These are phyloP conservation scores for Tarenaya hassleriana DNA, from an alignment of 345 rosid genomes.

Conservation along the genomic window DNA sequence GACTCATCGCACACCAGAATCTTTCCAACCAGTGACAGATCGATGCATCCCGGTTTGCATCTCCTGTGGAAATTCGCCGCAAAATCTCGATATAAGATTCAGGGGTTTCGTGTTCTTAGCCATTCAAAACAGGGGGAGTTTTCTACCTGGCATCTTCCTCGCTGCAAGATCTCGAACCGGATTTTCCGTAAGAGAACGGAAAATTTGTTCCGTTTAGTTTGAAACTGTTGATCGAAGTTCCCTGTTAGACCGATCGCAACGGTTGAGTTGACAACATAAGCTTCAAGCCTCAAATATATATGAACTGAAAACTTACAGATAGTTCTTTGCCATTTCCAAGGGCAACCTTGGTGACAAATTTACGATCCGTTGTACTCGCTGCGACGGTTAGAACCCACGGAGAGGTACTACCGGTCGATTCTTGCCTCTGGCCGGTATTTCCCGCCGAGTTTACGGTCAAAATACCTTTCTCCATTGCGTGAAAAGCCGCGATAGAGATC, in stretches of 20 bases:
- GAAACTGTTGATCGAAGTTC: slow-evolving; percentile 31
- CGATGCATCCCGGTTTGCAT: neutral
- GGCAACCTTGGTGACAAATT: slow-evolving; percentile 26
- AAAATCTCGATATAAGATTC: neutral
- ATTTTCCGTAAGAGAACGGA: slow-evolving; percentile 27
- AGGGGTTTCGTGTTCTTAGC: neutral
- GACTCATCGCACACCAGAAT: slow-evolving; percentile 19
- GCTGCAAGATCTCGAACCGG: neutral
- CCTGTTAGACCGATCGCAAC: slow-evolving; percentile 21
- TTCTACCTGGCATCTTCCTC: neutral
- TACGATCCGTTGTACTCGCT: slow-evolving; percentile 44
- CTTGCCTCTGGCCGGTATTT: slow-evolving; percentile 7
- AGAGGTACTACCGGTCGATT: slow-evolving; percentile 2
- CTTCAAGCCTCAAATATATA: too few species aligned
- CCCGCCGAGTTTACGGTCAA: slow-evolving; percentile 38
- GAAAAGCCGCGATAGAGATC: slow-evolving; percentile 42
- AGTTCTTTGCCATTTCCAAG: slow-evolving; percentile 36
- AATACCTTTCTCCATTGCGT: slow-evolving; percentile 48
- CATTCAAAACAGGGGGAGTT: too few species aligned
- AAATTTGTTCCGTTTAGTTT: slow-evolving; percentile 19
- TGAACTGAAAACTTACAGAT: slow-evolving; percentile 25
- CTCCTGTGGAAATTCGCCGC: slow-evolving; percentile 9
- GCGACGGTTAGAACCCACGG: slow-evolving; percentile 50
- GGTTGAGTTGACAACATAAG: too few species aligned
- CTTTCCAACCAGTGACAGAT: slow-evolving; percentile 22